Base-by-base conservation (phyloP, 139 green algal genomes). In the Yamagishiella unicocca region DNA sequence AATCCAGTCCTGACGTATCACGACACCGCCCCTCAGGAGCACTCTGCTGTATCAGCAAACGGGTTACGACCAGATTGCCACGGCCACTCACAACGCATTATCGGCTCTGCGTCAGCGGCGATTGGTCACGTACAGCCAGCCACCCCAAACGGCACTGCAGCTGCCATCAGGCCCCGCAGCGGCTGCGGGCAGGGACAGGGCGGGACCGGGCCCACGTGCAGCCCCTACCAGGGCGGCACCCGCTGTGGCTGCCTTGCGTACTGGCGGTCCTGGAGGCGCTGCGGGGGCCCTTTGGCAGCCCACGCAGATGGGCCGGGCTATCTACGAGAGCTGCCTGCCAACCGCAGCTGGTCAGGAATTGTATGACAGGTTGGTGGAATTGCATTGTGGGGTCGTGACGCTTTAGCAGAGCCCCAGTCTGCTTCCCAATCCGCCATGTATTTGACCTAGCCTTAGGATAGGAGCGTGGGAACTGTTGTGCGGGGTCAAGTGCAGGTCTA, bases 311-410 rank as follows among this genome's bases (percentile, higher is more conserved):
- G 93, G 93, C 0, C 40, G n/a, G 27, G 92, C 92, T 2, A 92
- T 96, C 7, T 94, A 94, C 82, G 88, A 93, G 22, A 90, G 77
- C 27, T 81, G 67, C 8, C 87, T 96, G 61, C 91, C 92, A 21
- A 90, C 88, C 27, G 55, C 58, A 1, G 35, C 24, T 1, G 93
- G 90, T 12, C 73, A 93, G 70, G 68, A 79, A 50, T 75, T 95
- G 70, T 94, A 92, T 78, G 45, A 6, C 42, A 86, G 43, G 80
- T 86, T 42, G 17, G 43, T 81, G 25, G n/a, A n/a, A n/a, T n/a
- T n/a, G n/a, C n/a, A n/a, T n/a, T n/a, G n/a, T n/a, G n/a, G n/a
- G n/a, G n/a, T n/a, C n/a, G n/a, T n/a, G n/a, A n/a, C n/a, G n/a
- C n/a, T n/a, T n/a, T n/a, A n/a, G n/a, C n/a, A n/a, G n/a, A n/a